Evolutionary conservation across 148 eudicot genomes (phyloP).

Genomic region (Cornus florida): DNA sequence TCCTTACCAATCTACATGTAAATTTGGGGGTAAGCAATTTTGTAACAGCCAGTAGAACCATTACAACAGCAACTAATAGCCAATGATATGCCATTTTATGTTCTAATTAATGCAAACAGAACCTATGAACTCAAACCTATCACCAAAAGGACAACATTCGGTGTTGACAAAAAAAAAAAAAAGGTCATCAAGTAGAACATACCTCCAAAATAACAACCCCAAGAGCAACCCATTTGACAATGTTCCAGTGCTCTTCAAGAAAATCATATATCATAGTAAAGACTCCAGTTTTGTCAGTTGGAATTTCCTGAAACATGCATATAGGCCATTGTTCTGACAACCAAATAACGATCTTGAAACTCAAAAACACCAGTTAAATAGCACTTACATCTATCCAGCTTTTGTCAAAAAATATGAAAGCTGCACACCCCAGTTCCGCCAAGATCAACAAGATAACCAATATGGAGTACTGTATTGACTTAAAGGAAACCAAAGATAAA

Average conservation of each 20-base stretch:
- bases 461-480: conserved; percentile 63
- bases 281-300: conserved; percentile 80
- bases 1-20: no score
- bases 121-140: no score
- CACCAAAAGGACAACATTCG: no score
- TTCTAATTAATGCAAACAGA: no score
- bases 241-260: conserved; percentile 70
- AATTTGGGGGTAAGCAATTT: no score
- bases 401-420: conserved; percentile 79
- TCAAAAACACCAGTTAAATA: background rate
- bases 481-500: conserved; percentile 51
- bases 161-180: no score
- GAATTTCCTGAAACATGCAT: conserved; percentile 53
- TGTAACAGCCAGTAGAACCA: no score
- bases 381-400: conserved; percentile 75
- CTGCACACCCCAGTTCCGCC: conserved; percentile 78
- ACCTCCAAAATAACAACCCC: conserved; percentile 90
- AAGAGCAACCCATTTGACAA: conserved; percentile 86
- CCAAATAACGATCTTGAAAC: conserved; percentile 5
- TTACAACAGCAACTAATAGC: no score
- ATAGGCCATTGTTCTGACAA: conserved; percentile 8
- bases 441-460: conserved; percentile 75
- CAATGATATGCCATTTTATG: no score
- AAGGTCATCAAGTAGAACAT: background rate
- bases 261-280: conserved; percentile 71